Evolutionary conservation across 202 grass and related monocot species (phyloP).

Genomic region (Schoenoplectus triqueter): DNA sequence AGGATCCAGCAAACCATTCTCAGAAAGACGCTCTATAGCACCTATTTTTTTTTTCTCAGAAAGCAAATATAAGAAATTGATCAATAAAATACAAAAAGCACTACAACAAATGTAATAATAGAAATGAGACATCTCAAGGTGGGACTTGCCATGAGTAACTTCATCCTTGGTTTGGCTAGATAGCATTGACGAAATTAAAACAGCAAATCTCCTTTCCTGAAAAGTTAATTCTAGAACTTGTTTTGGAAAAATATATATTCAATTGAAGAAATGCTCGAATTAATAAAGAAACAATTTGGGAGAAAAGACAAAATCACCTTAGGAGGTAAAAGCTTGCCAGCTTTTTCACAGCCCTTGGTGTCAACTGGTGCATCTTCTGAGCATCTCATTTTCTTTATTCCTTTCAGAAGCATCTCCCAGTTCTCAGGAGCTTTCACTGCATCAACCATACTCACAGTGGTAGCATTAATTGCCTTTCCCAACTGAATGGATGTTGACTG

Average conservation of each 20-base stretch:
- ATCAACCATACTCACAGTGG: slow-evolving; percentile 31
- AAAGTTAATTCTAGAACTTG: background rate
- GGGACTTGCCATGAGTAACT: slow-evolving; percentile 82
- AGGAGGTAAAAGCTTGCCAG: slow-evolving; percentile 75
- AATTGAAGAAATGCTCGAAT: background rate
- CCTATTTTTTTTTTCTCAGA: slow-evolving; percentile 49
- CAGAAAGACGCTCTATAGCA: slow-evolving; percentile 77
- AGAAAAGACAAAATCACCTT: slow-evolving; percentile 56
- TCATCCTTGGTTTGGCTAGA: slow-evolving; percentile 97
- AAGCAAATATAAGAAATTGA: slow-evolving; percentile 32
- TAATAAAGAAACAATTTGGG: background rate
- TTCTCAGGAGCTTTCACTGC: slow-evolving; percentile 67
- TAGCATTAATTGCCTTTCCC: background rate
- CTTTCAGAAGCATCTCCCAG: slow-evolving; percentile 74
- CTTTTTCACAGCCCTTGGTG: slow-evolving; percentile 91
- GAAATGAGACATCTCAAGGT: background rate
- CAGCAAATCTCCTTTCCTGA: slow-evolving; percentile 88
- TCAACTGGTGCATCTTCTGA: slow-evolving; percentile 82
- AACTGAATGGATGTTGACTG: slow-evolving; percentile 14
- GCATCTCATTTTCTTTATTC: slow-evolving; percentile 86
- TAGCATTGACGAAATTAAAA: slow-evolving; percentile 84
- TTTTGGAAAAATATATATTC: slow-evolving; percentile 20
- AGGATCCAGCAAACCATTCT: slow-evolving; percentile 79
- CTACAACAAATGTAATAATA: background rate
- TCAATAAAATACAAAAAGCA: slow-evolving; percentile 30